Percentiles rank a stretch among this genome's conserved stretches.
These are phyloP conservation scores for Amaranthus tricolor DNA, from an alignment of 179 eudicot species.

Conservation along the genomic window DNA sequence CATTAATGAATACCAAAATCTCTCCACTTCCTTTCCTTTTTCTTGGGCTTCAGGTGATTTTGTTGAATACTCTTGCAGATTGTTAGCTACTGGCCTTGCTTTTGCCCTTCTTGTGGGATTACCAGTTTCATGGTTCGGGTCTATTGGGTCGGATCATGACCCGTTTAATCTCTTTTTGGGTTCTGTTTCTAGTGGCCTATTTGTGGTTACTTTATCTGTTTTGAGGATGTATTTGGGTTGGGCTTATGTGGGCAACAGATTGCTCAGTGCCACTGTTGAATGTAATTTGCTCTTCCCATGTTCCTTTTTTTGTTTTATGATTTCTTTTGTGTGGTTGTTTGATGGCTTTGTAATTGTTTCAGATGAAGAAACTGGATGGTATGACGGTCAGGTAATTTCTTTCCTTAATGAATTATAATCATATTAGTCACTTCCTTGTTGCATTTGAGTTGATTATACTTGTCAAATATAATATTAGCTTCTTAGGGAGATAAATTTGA, in stretches of 20 bases:
- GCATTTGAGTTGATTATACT: too few species aligned
- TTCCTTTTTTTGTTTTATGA: neutral
- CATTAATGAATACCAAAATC: slow-evolving; percentile 68
- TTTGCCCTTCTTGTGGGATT: slow-evolving; percentile 74
- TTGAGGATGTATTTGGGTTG: slow-evolving; percentile 95
- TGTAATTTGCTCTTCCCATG: slow-evolving; percentile 32
- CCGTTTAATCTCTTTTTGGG: slow-evolving; percentile 53
- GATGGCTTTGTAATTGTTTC: slow-evolving; percentile 26
- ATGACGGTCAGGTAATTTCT: slow-evolving; percentile 87
- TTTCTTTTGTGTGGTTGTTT: slow-evolving; percentile 9
- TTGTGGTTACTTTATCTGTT: slow-evolving; percentile 67
- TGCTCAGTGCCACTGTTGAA: slow-evolving; percentile 97
- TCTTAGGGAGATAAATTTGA: too few species aligned
- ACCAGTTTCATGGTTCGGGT: slow-evolving; percentile 74
- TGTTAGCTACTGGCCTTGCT: slow-evolving; percentile 51
- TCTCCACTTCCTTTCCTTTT: slow-evolving; percentile 69
- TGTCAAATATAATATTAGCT: too few species aligned
- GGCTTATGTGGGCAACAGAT: slow-evolving; percentile 96
- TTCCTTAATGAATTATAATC: neutral
- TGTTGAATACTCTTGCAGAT: slow-evolving; percentile 51
- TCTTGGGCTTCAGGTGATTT: slow-evolving; percentile 70
- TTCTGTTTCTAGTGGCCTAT: slow-evolving; percentile 55
- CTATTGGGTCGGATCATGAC: slow-evolving; percentile 49
- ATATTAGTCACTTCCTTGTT: neutral
- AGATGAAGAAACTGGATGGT: slow-evolving; percentile 99